Percentiles rank a stretch among this genome's conserved stretches.
phyloP scores from a whole-genome alignment of 176 grass and related monocot genomes.

The Carex cristatella region DNA sequence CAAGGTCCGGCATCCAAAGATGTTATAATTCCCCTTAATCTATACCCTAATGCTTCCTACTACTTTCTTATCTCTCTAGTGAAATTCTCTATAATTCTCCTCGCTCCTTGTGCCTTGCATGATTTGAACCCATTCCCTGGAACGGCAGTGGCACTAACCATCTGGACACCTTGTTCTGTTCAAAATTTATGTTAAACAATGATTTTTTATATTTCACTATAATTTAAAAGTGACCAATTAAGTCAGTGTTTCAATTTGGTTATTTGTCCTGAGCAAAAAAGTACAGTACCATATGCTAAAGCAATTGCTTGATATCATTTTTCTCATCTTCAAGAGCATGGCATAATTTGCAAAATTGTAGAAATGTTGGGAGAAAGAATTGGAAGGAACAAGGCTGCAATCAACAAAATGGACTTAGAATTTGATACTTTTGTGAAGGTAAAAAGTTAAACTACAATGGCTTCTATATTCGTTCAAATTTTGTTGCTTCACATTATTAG shows the following conservation, averaged over 20 bases:
- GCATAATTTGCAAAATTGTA: constrained; percentile 29
- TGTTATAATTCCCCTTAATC: not conserved
- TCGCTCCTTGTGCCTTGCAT: not conserved
- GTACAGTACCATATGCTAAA: constrained; percentile 14
- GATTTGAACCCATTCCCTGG: not conserved
- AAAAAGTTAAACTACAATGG: not conserved
- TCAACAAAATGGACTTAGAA: constrained; percentile 78
- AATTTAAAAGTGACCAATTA: not conserved
- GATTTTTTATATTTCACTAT: not conserved
- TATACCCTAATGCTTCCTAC: not conserved
- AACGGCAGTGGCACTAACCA: not conserved
- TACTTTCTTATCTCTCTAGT: not conserved
- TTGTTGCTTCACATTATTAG: not conserved
- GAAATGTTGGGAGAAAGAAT: constrained; percentile 82
- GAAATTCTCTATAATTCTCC: not conserved
- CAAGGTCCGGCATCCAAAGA: not conserved
- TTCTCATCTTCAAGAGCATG: not conserved
- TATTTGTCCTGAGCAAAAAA: not conserved
- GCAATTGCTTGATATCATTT: constrained; percentile 11
- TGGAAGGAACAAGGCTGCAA: constrained; percentile 50
- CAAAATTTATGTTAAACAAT: constrained; percentile 7
- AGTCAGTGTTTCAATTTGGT: not conserved
- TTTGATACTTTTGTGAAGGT: constrained; percentile 79
- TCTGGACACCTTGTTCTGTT: not conserved
- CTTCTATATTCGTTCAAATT: not conserved